Conservation (phyloP, 2,329 filamentous ascomycete species). For the Cercospora sp. region DNA sequence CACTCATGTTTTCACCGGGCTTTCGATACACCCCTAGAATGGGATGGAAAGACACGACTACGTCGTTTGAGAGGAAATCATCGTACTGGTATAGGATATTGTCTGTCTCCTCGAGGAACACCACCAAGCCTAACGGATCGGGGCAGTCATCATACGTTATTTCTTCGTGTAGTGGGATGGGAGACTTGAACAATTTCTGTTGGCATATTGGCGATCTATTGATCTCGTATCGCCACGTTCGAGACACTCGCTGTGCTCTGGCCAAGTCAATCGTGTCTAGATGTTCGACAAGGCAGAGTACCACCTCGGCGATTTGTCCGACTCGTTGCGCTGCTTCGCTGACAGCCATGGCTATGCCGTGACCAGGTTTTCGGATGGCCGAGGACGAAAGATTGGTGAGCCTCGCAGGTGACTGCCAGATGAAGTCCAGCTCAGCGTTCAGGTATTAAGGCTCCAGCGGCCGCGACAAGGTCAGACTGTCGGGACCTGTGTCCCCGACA, state of each 20-base stretch:
- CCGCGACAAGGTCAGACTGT: no score
- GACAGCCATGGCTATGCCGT: not conserved
- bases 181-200: slow-evolving; percentile 7
- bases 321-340: slow-evolving; percentile 3
- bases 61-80: not conserved
- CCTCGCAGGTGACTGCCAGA: not conserved
- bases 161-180: not conserved
- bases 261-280: slow-evolving; percentile 1
- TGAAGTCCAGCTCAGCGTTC: not conserved
- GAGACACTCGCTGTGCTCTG: slow-evolving; percentile 9
- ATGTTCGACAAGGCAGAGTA: not conserved
- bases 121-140: not conserved
- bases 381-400: not conserved
- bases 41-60: not conserved
- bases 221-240: slow-evolving; percentile 7
- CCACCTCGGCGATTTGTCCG: slow-evolving; percentile 1
- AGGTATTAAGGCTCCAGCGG: no score
- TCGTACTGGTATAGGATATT: not conserved
- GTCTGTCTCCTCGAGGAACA: not conserved
- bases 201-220: slow-evolving; percentile 5
- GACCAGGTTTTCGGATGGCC: not conserved
- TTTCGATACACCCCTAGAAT: not conserved
- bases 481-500: not conserved
- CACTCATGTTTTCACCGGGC: not conserved
- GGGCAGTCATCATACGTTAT: not conserved